Conservation (phyloP, 2,329 filamentous ascomycete genomes). For the Coniochaeta ligniaria region DNA sequence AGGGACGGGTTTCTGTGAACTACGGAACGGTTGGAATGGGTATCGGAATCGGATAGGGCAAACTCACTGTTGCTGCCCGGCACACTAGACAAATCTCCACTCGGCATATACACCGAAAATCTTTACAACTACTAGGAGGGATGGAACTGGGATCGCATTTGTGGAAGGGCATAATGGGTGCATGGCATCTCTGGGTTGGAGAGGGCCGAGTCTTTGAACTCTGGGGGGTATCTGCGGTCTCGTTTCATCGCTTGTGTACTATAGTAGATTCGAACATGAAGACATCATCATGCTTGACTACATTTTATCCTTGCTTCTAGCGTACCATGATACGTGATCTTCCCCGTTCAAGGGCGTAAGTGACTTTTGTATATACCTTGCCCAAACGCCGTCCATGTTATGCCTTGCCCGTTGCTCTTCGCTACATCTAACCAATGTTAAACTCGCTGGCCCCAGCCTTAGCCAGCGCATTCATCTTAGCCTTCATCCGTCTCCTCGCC, state of each 20-base stretch:
- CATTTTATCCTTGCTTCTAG: background rate
- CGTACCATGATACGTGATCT: background rate
- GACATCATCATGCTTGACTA: background rate
- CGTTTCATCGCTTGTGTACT: background rate
- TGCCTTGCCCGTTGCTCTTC: background rate
- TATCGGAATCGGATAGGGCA: background rate
- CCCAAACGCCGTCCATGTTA: background rate
- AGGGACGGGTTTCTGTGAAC: background rate
- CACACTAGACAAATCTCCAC: slow-evolving; percentile 2
- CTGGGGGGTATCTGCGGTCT: background rate
- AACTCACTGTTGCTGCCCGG: background rate
- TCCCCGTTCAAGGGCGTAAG: background rate
- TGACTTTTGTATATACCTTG: background rate
- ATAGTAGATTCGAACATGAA: background rate
- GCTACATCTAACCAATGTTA: background rate
- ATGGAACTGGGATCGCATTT: background rate
- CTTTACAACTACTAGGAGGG: background rate
- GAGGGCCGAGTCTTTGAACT: background rate
- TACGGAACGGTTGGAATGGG: background rate
- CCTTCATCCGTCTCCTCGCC: slow-evolving; percentile 46
- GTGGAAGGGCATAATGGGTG: background rate
- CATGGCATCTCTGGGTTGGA: background rate
- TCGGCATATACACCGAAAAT: slow-evolving; percentile 2
- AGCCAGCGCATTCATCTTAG: slow-evolving; percentile 1
- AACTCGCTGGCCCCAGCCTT: slow-evolving; percentile 1